These are phyloP conservation scores for Nemania abortiva DNA, from an alignment of 2,329 filamentous ascomycete genomes.

Conservation along the genomic window DNA sequence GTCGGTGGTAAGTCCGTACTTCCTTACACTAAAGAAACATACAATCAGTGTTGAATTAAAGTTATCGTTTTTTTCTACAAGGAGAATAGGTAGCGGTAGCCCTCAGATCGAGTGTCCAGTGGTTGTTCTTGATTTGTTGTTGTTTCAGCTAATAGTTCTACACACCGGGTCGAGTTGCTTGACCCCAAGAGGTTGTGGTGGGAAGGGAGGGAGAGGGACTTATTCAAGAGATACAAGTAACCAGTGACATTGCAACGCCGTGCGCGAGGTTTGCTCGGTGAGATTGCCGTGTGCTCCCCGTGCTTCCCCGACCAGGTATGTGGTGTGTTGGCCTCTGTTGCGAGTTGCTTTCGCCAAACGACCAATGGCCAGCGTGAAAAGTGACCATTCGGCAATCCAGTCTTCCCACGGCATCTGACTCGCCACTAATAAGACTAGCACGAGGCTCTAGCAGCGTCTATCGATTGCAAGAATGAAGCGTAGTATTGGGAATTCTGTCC, in stretches of 20 bases:
- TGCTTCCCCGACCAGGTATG: not conserved
- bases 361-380: not conserved
- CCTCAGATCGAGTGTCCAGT: not conserved
- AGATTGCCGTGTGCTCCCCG: conserved; percentile 8
- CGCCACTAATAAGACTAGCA: not conserved
- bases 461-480: conserved; percentile 20
- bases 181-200: conserved; percentile 9
- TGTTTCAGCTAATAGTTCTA: conserved; percentile 30
- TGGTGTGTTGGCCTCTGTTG: conserved; percentile 21
- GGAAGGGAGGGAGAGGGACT: not conserved
- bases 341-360: conserved; percentile 1
- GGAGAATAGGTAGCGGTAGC: conserved; percentile 13
- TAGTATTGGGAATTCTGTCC: conserved; percentile 41
- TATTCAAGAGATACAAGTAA: not conserved
- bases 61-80: not conserved
- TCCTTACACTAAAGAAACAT: conserved; percentile 10
- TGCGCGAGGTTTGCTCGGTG: conserved; percentile 13
- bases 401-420: conserved; percentile 10
- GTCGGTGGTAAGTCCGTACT: conserved; percentile 18
- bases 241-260: conserved; percentile 13
- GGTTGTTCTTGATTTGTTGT: not conserved
- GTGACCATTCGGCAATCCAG: conserved; percentile 2
- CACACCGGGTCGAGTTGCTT: conserved; percentile 19
- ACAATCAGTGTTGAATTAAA: not conserved
- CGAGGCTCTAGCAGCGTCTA: conserved; percentile 3